Percentiles rank a stretch among this genome's conserved stretches.
Evolutionary conservation across 768 basidiomycete species (phyloP).

Genomic region (Boletales sp.): DNA sequence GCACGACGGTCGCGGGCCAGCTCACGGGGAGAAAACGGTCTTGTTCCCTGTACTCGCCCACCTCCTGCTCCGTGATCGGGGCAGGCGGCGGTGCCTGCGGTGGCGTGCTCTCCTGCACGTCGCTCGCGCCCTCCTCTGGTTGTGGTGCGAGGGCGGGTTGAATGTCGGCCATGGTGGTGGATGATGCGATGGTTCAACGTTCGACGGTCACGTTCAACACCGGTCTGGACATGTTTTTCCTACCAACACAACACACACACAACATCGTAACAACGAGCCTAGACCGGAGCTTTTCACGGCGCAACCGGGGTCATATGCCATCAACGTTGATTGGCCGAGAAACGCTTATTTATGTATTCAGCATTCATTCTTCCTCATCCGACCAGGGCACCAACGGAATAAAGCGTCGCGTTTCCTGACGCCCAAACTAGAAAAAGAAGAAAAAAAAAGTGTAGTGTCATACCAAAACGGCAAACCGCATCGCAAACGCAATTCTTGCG

Average conservation of each 20-base stretch:
- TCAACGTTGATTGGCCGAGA: slow-evolving; percentile 13
- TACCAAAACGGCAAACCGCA: neutral
- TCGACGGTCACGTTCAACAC: too few relatives aligned
- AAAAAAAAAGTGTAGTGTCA: neutral
- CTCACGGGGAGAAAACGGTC: slow-evolving; percentile 91
- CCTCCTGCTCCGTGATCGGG: slow-evolving; percentile 87
- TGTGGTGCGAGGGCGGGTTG: slow-evolving; percentile 39
- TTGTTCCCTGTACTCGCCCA: slow-evolving; percentile 93
- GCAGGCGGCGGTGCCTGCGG: slow-evolving; percentile 52
- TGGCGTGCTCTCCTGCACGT: slow-evolving; percentile 25
- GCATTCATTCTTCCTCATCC: slow-evolving; percentile 26
- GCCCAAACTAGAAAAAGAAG: slow-evolving; percentile 21
- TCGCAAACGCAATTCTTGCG: neutral
- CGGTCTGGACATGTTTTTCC: neutral
- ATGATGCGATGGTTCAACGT: neutral
- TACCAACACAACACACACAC: neutral
- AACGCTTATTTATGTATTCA: slow-evolving; percentile 10
- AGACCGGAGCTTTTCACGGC: slow-evolving; percentile 8
- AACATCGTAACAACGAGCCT: neutral
- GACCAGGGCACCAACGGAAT: slow-evolving; percentile 30
- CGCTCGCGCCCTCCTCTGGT: slow-evolving; percentile 35
- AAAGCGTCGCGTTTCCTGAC: slow-evolving; percentile 25
- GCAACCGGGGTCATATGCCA: slow-evolving; percentile 6
- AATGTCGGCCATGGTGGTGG: slow-evolving; percentile 26
- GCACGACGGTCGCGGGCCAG: slow-evolving; percentile 2